phyloP scores from a whole-genome alignment of 768 basidiomycete genomes.

The Termitomyces sp. region DNA sequence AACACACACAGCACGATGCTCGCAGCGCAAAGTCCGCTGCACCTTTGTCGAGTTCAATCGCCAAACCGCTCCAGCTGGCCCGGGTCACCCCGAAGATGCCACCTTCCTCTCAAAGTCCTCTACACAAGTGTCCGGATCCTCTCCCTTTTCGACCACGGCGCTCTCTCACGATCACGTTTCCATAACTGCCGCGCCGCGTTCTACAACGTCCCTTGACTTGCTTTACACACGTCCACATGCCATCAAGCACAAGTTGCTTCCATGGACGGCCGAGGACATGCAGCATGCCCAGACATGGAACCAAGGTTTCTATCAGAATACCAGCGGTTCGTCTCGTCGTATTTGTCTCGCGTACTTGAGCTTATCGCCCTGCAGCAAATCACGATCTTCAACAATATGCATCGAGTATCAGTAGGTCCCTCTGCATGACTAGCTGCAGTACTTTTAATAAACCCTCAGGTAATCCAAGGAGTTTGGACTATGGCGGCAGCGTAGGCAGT shows the following conservation, averaged over 20 bases:
- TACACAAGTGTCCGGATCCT: background rate
- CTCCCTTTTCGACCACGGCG: background rate
- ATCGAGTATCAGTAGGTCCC: background rate
- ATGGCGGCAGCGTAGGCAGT: conserved; percentile 37
- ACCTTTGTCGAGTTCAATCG: conserved; percentile 80
- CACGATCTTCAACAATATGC: conserved; percentile 36
- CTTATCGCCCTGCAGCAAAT: conserved; percentile 16
- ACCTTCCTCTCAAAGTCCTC: background rate
- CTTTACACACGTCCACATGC: background rate
- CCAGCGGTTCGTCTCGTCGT: background rate
- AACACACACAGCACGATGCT: conserved; percentile 40
- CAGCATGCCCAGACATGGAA: background rate
- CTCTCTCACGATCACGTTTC: background rate
- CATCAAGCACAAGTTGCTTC: background rate
- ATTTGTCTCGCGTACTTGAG: background rate
- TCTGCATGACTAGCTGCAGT: background rate
- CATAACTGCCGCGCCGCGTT: background rate
- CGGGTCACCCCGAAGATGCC: conserved; percentile 41
- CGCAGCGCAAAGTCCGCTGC: conserved; percentile 64
- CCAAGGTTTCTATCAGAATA: background rate
- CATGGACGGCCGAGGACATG: background rate
- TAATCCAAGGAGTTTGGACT: conserved; percentile 1
- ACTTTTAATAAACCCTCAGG: background rate
- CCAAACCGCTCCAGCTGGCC: conserved; percentile 75
- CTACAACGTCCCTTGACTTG: background rate